Conservation (phyloP, 495 filamentous ascomycete genomes). For the Talaromyces adpressus region DNA sequence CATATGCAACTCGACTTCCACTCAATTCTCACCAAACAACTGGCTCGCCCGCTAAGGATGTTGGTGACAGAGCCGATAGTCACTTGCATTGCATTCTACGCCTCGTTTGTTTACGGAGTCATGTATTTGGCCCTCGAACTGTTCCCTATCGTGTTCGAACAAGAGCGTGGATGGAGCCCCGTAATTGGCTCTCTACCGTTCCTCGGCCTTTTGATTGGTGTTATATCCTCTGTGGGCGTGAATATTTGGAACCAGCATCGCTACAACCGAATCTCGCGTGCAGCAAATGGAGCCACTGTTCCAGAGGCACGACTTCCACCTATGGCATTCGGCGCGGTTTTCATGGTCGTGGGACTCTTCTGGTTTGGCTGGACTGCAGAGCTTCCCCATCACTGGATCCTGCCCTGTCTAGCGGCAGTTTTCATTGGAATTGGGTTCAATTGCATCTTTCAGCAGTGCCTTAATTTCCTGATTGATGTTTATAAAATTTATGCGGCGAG, state of each 20-base stretch:
- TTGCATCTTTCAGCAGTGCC: slow-evolving; percentile 29
- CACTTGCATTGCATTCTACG: slow-evolving; percentile 29
- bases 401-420: slow-evolving; percentile 11
- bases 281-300: slow-evolving; percentile 17
- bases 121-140: slow-evolving; percentile 27
- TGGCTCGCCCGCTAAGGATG: slow-evolving; percentile 30
- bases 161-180: slow-evolving; percentile 17
- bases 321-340: slow-evolving; percentile 42
- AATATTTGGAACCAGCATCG: slow-evolving; percentile 20
- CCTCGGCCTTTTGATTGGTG: slow-evolving; percentile 22
- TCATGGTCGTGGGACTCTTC: slow-evolving; percentile 37
- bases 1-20: slow-evolving; percentile 26
- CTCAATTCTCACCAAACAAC: slow-evolving; percentile 25
- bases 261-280: slow-evolving; percentile 17
- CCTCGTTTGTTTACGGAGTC: slow-evolving; percentile 26
- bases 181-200: slow-evolving; percentile 22
- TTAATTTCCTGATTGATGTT: slow-evolving; percentile 34
- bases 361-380: slow-evolving; percentile 37
- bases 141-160: slow-evolving; percentile 27
- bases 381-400: slow-evolving; percentile 18
- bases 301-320: slow-evolving; percentile 31
- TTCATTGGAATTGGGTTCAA: slow-evolving; percentile 28
- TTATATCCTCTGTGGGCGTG: slow-evolving; percentile 18
- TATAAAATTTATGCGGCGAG: slow-evolving; percentile 28
- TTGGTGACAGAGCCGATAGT: slow-evolving; percentile 36